Conservation (phyloP, 495 filamentous ascomycete species). For the Cenococcum geophilum region DNA sequence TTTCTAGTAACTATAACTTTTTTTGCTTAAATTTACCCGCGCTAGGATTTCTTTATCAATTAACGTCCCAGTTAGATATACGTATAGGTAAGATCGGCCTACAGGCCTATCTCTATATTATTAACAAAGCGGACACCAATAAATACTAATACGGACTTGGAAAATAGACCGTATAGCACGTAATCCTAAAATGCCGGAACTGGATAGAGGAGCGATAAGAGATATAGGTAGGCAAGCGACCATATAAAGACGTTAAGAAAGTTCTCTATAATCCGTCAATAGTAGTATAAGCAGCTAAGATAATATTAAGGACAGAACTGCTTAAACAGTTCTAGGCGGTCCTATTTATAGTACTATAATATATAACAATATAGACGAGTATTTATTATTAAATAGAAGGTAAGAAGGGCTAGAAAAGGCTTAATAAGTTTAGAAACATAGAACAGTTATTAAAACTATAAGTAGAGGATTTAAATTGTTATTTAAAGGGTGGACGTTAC, state of each 20-base stretch:
- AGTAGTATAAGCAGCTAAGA: constrained; percentile 35
- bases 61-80: too few species aligned
- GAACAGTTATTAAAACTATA: constrained; percentile 12
- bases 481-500: constrained; percentile 10
- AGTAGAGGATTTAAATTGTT: constrained; percentile 1
- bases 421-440: constrained; percentile 2
- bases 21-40: too few species aligned
- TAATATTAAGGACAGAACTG: constrained; percentile 33
- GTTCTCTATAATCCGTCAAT: constrained; percentile 31
- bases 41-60: too few species aligned
- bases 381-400: neutral
- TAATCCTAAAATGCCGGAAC: constrained; percentile 36
- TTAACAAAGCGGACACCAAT: constrained; percentile 33
- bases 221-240: constrained; percentile 29
- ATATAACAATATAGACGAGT: neutral
- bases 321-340: constrained; percentile 20
- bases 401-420: neutral
- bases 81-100: constrained; percentile 2
- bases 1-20: too few species aligned
- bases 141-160: constrained; percentile 31
- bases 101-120: constrained; percentile 33
- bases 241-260: constrained; percentile 11
- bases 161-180: constrained; percentile 32
- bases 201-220: constrained; percentile 30
- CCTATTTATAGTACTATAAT: neutral